These are phyloP conservation scores for Scheffersomyces ergatensis DNA, from an alignment of 805 yeast genomes.

Conservation along the genomic window DNA sequence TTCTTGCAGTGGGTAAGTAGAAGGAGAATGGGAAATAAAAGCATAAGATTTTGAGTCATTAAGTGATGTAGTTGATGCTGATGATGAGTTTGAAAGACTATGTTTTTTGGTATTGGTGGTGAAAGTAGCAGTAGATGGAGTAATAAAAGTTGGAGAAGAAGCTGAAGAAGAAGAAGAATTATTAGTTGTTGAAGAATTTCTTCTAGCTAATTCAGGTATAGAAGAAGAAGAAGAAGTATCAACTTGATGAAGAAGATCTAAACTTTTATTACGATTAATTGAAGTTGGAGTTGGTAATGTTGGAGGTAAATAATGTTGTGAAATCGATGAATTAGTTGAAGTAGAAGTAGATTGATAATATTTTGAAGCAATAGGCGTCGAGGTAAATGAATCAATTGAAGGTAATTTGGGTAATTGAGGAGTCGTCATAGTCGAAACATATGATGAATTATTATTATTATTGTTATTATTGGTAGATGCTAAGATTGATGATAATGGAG, in stretches of 20 bases:
- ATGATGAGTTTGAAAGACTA: not conserved
- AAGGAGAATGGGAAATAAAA: conserved; percentile 89
- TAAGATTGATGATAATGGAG: conserved; percentile 39
- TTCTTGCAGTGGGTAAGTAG: conserved; percentile 79
- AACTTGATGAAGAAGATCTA: not conserved
- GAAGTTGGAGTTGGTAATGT: conserved; percentile 1
- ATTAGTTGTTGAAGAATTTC: not conserved
- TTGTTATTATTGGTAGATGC: conserved; percentile 4
- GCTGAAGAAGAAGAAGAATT: not conserved
- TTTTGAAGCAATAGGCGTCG: conserved; percentile 15
- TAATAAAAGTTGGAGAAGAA: not conserved
- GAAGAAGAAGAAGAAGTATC: not conserved
- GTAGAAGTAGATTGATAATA: not conserved
- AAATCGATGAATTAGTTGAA: not conserved
- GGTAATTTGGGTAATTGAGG: conserved; percentile 19
- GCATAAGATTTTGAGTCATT: conserved; percentile 53
- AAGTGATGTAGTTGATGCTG: conserved; percentile 8
- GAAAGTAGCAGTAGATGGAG: conserved; percentile 8
- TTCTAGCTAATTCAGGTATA: not conserved
- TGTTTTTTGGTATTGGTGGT: not conserved
- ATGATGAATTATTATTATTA: conserved; percentile 7
- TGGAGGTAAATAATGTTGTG: not conserved
- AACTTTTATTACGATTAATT: not conserved
- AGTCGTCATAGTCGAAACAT: not conserved
- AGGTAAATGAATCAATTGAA: conserved; percentile 19